phyloP scores from a whole-genome alignment of 164 flowering plant genomes.

The Taxillus chinensis region DNA sequence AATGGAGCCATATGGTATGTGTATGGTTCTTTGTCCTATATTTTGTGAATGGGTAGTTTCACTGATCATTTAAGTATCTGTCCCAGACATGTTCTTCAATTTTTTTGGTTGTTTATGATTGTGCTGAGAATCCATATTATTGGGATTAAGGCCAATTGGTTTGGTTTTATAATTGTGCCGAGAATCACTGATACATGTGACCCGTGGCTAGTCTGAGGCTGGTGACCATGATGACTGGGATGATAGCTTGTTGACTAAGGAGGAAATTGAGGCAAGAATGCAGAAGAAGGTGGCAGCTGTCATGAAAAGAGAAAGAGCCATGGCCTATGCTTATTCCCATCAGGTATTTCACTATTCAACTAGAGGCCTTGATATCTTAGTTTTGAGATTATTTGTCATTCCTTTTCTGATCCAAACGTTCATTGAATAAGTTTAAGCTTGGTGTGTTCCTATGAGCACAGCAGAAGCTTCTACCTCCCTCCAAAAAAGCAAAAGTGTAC shows the following conservation, averaged over 20 bases:
- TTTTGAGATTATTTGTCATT: neutral
- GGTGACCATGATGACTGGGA: conserved; percentile 77
- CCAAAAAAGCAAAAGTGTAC: no score
- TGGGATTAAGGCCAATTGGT: no score
- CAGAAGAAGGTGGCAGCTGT: conserved; percentile 70
- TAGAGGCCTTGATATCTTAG: neutral
- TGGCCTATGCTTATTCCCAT: conserved; percentile 85
- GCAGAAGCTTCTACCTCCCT: no score
- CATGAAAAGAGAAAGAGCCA: conserved; percentile 78
- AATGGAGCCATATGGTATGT: conserved; percentile 43
- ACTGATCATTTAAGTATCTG: neutral
- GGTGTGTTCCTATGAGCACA: no score
- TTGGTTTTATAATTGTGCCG: neutral
- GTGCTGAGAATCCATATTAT: no score
- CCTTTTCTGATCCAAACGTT: neutral
- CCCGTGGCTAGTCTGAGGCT: conserved; percentile 38
- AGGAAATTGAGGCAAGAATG: conserved; percentile 63
- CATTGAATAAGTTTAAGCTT: no score
- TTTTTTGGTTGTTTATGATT: no score
- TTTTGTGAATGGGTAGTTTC: neutral
- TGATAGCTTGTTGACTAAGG: conserved; percentile 75
- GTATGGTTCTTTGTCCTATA: neutral
- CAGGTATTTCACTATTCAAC: conserved; percentile 36
- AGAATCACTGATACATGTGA: conserved; percentile 1
- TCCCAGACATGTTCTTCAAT: no score